phyloP scores from a whole-genome alignment of 768 basidiomycete genomes.

The Saitozyma sp. region DNA sequence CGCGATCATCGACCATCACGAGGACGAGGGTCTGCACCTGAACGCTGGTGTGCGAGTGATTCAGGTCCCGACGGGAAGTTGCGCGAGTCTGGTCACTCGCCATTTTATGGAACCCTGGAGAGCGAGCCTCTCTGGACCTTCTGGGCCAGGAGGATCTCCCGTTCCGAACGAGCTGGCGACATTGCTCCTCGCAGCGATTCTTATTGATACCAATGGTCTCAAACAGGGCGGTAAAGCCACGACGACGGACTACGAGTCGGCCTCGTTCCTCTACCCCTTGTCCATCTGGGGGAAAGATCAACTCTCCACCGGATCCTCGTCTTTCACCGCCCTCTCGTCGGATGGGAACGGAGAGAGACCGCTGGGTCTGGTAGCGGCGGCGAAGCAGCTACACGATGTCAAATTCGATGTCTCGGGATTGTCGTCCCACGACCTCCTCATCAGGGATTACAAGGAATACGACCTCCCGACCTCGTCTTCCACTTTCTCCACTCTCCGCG shows the following conservation, averaged over 20 bases:
- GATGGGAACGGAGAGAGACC: slow-evolving; percentile 8
- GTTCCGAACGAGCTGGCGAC: slow-evolving; percentile 67
- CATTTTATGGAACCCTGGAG: slow-evolving; percentile 54
- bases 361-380: slow-evolving; percentile 50
- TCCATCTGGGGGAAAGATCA: slow-evolving; percentile 55
- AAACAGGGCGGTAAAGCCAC: slow-evolving; percentile 70
- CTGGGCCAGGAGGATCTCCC: slow-evolving; percentile 30
- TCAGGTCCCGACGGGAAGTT: slow-evolving; percentile 67
- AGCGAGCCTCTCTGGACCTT: slow-evolving; percentile 17
- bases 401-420: slow-evolving; percentile 73
- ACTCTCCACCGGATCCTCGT: slow-evolving; percentile 9
- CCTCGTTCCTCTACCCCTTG: slow-evolving; percentile 63
- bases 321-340: slow-evolving; percentile 4
- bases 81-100: slow-evolving; percentile 67
- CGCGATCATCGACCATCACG: slow-evolving; percentile 87
- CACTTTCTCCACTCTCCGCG: slow-evolving; percentile 56
- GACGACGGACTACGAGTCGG: slow-evolving; percentile 65
- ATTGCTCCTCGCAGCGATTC: slow-evolving; percentile 74
- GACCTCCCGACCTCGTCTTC: slow-evolving; percentile 58
- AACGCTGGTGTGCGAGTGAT: slow-evolving; percentile 67
- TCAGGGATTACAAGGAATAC: slow-evolving; percentile 96
- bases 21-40: slow-evolving; percentile 71
- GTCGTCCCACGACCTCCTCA: slow-evolving; percentile 71
- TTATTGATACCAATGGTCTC: slow-evolving; percentile 84
- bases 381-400: slow-evolving; percentile 58